Percentiles rank a stretch among this genome's conserved stretches.
Evolutionary conservation across 2,329 filamentous ascomycete genomes (phyloP).

Genomic region (Chalara sp.): DNA sequence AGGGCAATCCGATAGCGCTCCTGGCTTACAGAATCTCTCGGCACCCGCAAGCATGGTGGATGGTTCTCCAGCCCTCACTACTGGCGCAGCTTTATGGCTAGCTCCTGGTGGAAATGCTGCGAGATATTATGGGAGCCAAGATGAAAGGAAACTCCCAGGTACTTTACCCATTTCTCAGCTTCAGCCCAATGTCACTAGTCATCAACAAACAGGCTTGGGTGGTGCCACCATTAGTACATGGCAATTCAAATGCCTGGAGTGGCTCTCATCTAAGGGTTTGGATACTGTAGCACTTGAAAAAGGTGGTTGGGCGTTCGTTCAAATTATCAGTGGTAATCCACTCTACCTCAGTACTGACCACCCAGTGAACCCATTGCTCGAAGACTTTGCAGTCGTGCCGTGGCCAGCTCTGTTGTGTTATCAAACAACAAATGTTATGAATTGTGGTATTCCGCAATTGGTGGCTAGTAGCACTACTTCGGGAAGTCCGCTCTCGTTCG

Average conservation of each 20-base stretch:
- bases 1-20: constrained; percentile 19
- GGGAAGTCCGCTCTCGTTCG: constrained; percentile 29
- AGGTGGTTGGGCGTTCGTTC: constrained; percentile 27
- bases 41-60: constrained; percentile 2
- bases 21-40: constrained; percentile 19
- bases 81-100: constrained; percentile 23
- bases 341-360: constrained; percentile 18
- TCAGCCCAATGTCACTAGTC: constrained; percentile 12
- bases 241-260: constrained; percentile 27
- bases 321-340: constrained; percentile 18
- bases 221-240: constrained; percentile 20
- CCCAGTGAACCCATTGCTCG: constrained; percentile 14
- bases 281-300: constrained; percentile 19
- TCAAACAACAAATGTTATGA: constrained; percentile 12
- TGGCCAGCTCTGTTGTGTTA: constrained; percentile 29
- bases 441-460: constrained; percentile 5
- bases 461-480: constrained; percentile 1
- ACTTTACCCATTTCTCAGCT: constrained; percentile 12
- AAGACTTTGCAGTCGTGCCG: constrained; percentile 23
- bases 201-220: constrained; percentile 11
- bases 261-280: constrained; percentile 24
- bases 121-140: constrained; percentile 19
- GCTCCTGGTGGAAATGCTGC: constrained; percentile 26
- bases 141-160: constrained; percentile 15
- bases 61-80: constrained; percentile 5